phyloP scores from a whole-genome alignment of 1,284 basidiomycete species.

The Rhodotorula sp. region DNA sequence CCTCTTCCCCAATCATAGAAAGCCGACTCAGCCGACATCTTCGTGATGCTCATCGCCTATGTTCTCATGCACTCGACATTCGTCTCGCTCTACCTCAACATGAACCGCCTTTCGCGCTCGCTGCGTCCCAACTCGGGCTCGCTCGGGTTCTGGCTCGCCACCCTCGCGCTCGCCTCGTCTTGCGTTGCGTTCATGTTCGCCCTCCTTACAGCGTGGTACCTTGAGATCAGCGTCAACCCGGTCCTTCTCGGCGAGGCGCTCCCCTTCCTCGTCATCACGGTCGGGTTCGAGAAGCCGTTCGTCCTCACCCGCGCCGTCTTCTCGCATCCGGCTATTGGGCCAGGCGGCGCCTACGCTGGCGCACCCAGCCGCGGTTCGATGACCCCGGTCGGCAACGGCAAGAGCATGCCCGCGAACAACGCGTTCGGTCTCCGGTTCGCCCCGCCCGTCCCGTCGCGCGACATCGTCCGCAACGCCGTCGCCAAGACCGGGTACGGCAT shows the following conservation, averaged over 20 bases:
- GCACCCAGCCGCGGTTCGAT: conserved; percentile 26
- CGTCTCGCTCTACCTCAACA: conserved; percentile 82
- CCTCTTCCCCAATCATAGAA: conserved; percentile 57
- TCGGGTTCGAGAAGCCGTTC: conserved; percentile 97
- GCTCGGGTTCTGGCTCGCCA: conserved; percentile 80
- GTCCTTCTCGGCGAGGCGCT: conserved; percentile 91
- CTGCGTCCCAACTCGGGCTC: conserved; percentile 81
- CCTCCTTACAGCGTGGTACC: conserved; percentile 77
- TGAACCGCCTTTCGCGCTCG: conserved; percentile 84
- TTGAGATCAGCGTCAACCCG: conserved; percentile 87
- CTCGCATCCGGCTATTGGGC: conserved; percentile 71
- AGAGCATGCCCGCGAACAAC: background rate
- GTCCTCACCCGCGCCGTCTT: conserved; percentile 88
- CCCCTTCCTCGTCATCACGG: conserved; percentile 95
- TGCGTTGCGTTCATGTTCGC: conserved; percentile 84
- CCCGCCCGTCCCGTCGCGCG: conserved; percentile 67
- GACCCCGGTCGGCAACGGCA: conserved; percentile 28
- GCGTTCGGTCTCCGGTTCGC: conserved; percentile 55
- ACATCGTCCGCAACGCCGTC: conserved; percentile 82
- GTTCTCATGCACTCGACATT: conserved; percentile 95
- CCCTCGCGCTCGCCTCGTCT: conserved; percentile 67
- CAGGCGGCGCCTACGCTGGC: conserved; percentile 44
- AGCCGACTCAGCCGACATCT: conserved; percentile 93
- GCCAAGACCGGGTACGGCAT: conserved; percentile 76
- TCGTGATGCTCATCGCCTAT: conserved; percentile 93